Evolutionary conservation across 2,329 filamentous ascomycete genomes (phyloP).

Genomic region (Diaporthe citri): DNA sequence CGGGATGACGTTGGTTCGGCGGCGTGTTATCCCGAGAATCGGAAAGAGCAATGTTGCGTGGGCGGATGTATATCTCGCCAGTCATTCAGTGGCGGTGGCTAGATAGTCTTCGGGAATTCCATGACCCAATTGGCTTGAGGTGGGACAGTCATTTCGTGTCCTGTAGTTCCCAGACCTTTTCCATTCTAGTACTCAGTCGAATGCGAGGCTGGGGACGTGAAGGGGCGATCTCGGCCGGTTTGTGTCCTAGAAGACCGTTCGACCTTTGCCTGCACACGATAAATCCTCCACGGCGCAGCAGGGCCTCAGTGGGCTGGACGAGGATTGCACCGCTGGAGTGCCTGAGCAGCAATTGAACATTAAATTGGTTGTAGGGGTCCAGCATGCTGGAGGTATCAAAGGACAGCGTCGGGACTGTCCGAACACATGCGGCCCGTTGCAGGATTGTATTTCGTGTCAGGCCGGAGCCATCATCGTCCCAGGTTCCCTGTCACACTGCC

Average conservation of each 20-base stretch:
- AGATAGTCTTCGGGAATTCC: neutral
- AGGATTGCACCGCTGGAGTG: neutral
- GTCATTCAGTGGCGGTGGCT: neutral
- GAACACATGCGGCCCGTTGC: neutral
- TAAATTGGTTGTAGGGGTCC: neutral
- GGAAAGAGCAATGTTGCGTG: neutral
- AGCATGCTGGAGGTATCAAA: neutral
- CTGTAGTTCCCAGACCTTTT: neutral
- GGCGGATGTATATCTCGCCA: neutral
- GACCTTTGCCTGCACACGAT: neutral
- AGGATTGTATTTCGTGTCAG: neutral
- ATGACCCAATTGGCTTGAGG: no score
- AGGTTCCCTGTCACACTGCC: conserved; percentile 78
- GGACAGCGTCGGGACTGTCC: no score
- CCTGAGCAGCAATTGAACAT: neutral
- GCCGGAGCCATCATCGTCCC: conserved; percentile 51
- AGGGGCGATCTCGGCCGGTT: neutral
- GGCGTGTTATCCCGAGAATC: neutral
- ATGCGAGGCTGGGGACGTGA: neutral
- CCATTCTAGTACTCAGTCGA: fast-evolving
- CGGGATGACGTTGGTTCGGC: neutral
- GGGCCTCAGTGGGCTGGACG: neutral
- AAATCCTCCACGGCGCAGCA: neutral
- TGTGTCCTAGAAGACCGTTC: neutral
- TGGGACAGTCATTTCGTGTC: neutral